These are phyloP conservation scores for Trypanosoma cruzi DNA, from an alignment of 208 protist genomes.

Conservation along the genomic window DNA sequence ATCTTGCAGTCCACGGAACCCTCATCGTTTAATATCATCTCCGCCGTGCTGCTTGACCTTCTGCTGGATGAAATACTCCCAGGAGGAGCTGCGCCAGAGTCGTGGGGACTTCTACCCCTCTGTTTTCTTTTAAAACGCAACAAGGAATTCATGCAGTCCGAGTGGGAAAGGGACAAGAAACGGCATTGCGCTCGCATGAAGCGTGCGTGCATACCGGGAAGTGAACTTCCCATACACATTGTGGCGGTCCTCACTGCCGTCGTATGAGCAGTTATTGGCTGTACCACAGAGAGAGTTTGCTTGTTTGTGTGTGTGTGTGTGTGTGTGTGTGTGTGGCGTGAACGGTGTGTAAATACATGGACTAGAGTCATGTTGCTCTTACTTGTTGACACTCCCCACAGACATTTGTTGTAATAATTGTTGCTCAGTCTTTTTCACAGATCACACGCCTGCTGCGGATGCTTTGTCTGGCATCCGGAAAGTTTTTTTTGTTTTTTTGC, in stretches of 20 bases:
- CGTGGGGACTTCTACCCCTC: constrained; percentile 11
- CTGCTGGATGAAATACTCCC: constrained; percentile 6
- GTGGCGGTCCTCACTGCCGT: constrained; percentile 15
- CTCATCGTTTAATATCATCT: constrained; percentile 20
- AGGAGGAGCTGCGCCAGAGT: not conserved
- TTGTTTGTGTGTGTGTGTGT: too few species aligned
- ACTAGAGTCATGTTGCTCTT: not conserved
- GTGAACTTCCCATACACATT: constrained; percentile 22
- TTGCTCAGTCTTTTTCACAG: not conserved
- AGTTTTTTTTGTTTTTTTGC: not conserved
- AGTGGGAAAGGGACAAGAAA: constrained; percentile 11
- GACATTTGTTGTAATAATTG: not conserved
- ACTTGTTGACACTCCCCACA: not conserved
- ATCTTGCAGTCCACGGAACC: constrained; percentile 3
- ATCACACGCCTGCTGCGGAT: not conserved
- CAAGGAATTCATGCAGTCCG: constrained; percentile 20
- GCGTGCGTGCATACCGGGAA: constrained; percentile 11
- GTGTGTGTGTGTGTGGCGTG: too few species aligned
- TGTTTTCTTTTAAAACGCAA: constrained; percentile 31
- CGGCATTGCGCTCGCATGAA: constrained; percentile 12
- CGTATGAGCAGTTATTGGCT: not conserved
- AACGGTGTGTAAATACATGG: not conserved
- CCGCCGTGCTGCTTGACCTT: constrained; percentile 21
- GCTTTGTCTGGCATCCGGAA: not conserved
- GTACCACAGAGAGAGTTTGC: not conserved